Evolutionary conservation across 495 filamentous ascomycete species (phyloP), one percentile per base, ranked within the genome.

Genomic region (Penicillium taxi): DNA sequence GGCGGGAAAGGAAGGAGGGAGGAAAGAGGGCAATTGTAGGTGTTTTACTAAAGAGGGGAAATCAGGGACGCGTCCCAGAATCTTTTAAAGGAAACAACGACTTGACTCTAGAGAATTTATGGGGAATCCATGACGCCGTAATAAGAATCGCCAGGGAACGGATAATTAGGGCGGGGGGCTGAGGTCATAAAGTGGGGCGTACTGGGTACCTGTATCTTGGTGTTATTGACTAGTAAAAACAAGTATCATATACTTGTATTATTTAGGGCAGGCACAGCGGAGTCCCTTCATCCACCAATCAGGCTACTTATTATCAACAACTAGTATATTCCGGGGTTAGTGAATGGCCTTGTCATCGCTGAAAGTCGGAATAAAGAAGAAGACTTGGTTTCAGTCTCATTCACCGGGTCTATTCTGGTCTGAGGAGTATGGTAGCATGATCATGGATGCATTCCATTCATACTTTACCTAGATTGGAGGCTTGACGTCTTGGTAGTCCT

Each of bases 41-140:
- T 29, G 8, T 4, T 5, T n/a, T n/a, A n/a, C n/a, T n/a, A n/a
- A n/a, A n/a, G n/a, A n/a, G 16, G 20, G 32, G 32, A 35, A 35
- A 22, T 35, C 20, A 14, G 11, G n/a, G n/a, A n/a, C n/a, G n/a
- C n/a, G n/a, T n/a, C n/a, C n/a, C n/a, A n/a, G n/a, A n/a, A n/a
- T n/a, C n/a, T 19, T 12, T 25, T 13, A 47, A 52, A 37, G 32
- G 35, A 37, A 39, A 31, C 24, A 15, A 32, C 34, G 16, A 9
- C 24, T 29, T 27, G 42, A 39, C 25, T 32, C 32, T 22, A 24
- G 31, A 35, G 29, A 37, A 39, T 28, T 18, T 32, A 51, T 51
- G 48, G 48, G 38, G 29, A 37, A 39, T 28, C 18, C 35, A 51
- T 51, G 48, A 51, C 48, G 48, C 44, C 32, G 44, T 33, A 18